These are phyloP conservation scores for Fusarium bactridioides DNA, from an alignment of 2,329 filamentous ascomycete species.

Conservation along the genomic window DNA sequence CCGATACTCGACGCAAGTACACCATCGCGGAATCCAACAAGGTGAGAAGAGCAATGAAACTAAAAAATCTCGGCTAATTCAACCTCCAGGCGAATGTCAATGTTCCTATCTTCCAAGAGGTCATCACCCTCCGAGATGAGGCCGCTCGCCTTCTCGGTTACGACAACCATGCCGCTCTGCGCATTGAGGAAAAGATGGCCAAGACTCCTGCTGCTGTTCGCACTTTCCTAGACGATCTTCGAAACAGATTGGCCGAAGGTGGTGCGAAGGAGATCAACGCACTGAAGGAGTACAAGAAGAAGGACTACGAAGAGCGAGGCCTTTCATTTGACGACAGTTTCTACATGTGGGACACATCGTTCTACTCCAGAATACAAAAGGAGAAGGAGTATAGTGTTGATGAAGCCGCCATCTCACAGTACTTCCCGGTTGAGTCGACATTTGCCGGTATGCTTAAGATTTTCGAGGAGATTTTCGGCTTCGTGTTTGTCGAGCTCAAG, in stretches of 20 bases:
- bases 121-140: slow-evolving; percentile 78
- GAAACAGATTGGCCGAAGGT: slow-evolving; percentile 70
- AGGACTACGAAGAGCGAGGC: slow-evolving; percentile 68
- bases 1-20: slow-evolving; percentile 72
- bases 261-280: slow-evolving; percentile 74
- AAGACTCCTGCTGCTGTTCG: slow-evolving; percentile 77
- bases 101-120: slow-evolving; percentile 75
- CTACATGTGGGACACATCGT: slow-evolving; percentile 84
- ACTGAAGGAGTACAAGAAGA: slow-evolving; percentile 77
- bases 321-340: slow-evolving; percentile 72
- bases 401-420: slow-evolving; percentile 81
- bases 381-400: slow-evolving; percentile 83
- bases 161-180: slow-evolving; percentile 76
- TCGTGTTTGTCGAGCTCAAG: slow-evolving; percentile 78
- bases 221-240: slow-evolving; percentile 76
- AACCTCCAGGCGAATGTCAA: slow-evolving; percentile 68
- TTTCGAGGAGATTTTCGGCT: slow-evolving; percentile 82
- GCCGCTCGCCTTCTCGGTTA: slow-evolving; percentile 80
- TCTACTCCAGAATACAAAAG: slow-evolving; percentile 81
- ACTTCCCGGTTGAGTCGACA: slow-evolving; percentile 79
- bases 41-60: slow-evolving; percentile 45
- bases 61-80: background rate
- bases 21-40: slow-evolving; percentile 84
- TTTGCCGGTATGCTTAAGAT: slow-evolving; percentile 82
- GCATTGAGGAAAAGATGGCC: slow-evolving; percentile 86